Evolutionary conservation across 2,329 filamentous ascomycete genomes (phyloP), one percentile per base, ranked within the genome.

Genomic region (Sphaceloma murrayae): DNA sequence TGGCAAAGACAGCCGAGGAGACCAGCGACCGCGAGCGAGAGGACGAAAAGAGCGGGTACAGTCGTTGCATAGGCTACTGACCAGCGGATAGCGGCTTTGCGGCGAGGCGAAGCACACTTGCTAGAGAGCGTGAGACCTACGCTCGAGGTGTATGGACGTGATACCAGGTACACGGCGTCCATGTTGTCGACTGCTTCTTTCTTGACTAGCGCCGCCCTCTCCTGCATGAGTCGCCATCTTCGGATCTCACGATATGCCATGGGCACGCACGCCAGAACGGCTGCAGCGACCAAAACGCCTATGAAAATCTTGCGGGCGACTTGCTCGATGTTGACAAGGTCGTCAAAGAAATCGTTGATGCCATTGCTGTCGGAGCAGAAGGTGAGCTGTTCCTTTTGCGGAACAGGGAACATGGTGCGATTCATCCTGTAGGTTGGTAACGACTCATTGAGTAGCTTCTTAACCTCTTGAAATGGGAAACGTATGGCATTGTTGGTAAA

Each of bases 311-410:
- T 84, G 56, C 78, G 78, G 34, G 84, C 83, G 14, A 74, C 73
- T 44, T 72, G 65, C n/a, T 81, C 75, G 33, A 86, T 69, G 18
- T 75, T 65, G 40, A 77, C 76, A 1, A 96, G 69, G 9, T 70
- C 70, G 46, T 80, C 68, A 62, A 98, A 98, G 68, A 96, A 96
- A 51, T 79, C 71, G 57, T 80, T 78, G 62, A 98, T 82, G 22
- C 75, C 78, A 52, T 85, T 74, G 64, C 91, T 86, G 58, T 86
- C 78, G 31, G 85, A 85, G 68, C 91, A 98, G 67, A 98, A 96
- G 1, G 74, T 80, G 43, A 98, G 70, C 27, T 78, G 68, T 62
- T 93, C 74, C 67, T 94, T 94, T 54, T 80, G 67, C 1, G 91
- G 87, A 2, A 94, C 73, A 0, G 88, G 86, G 54, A 98, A 89